Evolutionary conservation across 2,329 filamentous ascomycete genomes (phyloP).

Genomic region (Microdochium paspali): DNA sequence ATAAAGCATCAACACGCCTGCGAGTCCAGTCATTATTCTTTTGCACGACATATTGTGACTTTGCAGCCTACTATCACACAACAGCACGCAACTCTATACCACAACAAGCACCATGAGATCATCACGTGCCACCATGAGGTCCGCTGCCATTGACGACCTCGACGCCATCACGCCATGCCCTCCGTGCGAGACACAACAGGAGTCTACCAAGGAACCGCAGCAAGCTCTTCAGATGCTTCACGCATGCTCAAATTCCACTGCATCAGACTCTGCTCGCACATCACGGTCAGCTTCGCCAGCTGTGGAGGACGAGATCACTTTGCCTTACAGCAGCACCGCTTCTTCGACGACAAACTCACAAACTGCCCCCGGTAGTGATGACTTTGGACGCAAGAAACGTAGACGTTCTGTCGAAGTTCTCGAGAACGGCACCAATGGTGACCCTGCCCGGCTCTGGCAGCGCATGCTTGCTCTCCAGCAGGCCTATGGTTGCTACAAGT

Average conservation of each 20-base stretch:
- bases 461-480: constrained; percentile 39
- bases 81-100: neutral
- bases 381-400: constrained; percentile 1
- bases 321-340: neutral
- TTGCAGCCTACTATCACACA: neutral
- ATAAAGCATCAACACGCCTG: neutral
- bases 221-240: constrained; percentile 4
- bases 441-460: constrained; percentile 32
- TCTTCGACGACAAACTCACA: neutral
- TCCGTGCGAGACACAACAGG: constrained; percentile 2
- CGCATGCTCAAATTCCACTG: constrained; percentile 5
- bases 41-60: too few relatives aligned
- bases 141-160: constrained; percentile 15
- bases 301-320: constrained; percentile 8
- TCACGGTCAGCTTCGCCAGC: constrained; percentile 14
- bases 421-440: constrained; percentile 24
- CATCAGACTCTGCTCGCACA: neutral
- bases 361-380: neutral
- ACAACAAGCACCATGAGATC: neutral
- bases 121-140: neutral
- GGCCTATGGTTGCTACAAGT: constrained; percentile 38
- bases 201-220: constrained; percentile 1
- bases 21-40: too few relatives aligned
- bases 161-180: constrained; percentile 24
- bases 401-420: constrained; percentile 18